These are phyloP conservation scores for Gossypium ekmanianum DNA, from an alignment of 345 rosid genomes.

Conservation along the genomic window DNA sequence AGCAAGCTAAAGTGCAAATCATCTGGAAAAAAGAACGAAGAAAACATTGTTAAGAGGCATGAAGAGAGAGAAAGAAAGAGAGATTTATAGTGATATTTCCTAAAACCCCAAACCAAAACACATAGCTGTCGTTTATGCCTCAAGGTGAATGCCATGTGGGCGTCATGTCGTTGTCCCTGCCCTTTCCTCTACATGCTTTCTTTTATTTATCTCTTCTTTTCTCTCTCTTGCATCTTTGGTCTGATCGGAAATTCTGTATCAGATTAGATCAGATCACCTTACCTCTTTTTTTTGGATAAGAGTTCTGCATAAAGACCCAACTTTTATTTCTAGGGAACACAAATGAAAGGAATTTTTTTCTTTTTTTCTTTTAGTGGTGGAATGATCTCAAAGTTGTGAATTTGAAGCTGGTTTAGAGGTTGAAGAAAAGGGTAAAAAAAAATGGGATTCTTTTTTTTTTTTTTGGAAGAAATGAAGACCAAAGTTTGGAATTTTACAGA, in stretches of 20 bases:
- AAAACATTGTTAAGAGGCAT: not conserved
- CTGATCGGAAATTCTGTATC: not conserved
- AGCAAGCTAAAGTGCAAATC: not conserved
- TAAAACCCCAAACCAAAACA: not conserved
- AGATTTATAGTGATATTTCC: not conserved
- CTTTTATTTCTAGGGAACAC: not conserved
- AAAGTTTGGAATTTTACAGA: not conserved
- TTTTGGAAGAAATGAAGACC: not conserved
- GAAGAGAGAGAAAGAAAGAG: not conserved
- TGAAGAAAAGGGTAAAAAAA: conserved; percentile 3
- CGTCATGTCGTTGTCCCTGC: not conserved
- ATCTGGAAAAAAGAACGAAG: not conserved
- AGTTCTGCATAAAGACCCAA: not conserved
- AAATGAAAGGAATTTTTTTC: not conserved
- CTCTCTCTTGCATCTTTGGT: not conserved
- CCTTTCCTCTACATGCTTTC: not conserved
- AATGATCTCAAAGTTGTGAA: conserved; percentile 2
- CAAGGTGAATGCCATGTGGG: conserved; percentile 2
- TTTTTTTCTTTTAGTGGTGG: not conserved
- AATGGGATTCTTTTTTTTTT: not conserved
- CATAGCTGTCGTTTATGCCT: not conserved
- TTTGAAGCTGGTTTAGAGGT: not conserved
- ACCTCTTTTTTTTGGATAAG: not conserved
- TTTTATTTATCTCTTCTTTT: not conserved
- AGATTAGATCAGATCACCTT: not conserved